These are phyloP conservation scores for Lepidium campestre DNA, from an alignment of 441 rosid genomes.

Conservation along the genomic window DNA sequence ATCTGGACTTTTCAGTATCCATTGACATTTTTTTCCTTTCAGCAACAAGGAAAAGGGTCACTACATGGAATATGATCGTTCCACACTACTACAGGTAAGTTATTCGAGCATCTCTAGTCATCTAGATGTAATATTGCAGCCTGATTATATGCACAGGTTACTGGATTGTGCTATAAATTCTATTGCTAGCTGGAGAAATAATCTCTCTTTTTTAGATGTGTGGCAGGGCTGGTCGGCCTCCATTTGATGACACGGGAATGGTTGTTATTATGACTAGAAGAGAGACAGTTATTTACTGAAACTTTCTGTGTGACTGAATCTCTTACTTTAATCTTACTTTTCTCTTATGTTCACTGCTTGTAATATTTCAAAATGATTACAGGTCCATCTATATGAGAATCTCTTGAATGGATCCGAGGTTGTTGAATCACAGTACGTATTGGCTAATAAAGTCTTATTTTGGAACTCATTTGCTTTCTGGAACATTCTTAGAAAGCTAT, in stretches of 20 bases:
- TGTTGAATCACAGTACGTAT: constrained; percentile 93
- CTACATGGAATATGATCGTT: constrained; percentile 89
- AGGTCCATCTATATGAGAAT: constrained; percentile 95
- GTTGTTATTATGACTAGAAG: constrained; percentile 96
- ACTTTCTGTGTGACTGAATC: constrained; percentile 12
- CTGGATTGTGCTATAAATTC: neutral
- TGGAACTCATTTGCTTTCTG: neutral
- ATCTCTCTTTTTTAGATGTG: constrained; percentile 58
- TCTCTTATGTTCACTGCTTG: neutral
- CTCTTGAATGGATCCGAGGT: constrained; percentile 89
- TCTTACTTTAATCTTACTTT: neutral
- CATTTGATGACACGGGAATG: constrained; percentile 91
- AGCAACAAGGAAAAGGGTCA: constrained; percentile 96
- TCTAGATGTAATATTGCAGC: neutral
- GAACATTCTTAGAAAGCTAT: neutral
- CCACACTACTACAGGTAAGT: constrained; percentile 78
- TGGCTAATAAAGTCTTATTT: constrained; percentile 16
- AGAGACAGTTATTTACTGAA: constrained; percentile 61
- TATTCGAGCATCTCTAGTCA: constrained; percentile 5
- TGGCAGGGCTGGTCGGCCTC: constrained; percentile 99
- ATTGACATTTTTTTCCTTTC: constrained; percentile 23
- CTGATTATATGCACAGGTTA: neutral
- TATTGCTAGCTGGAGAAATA: constrained; percentile 3
- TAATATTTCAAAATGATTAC: constrained; percentile 23
- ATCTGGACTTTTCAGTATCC: neutral